phyloP scores from a whole-genome alignment of 1,284 basidiomycete species.

The Boletellus deceptivus region DNA sequence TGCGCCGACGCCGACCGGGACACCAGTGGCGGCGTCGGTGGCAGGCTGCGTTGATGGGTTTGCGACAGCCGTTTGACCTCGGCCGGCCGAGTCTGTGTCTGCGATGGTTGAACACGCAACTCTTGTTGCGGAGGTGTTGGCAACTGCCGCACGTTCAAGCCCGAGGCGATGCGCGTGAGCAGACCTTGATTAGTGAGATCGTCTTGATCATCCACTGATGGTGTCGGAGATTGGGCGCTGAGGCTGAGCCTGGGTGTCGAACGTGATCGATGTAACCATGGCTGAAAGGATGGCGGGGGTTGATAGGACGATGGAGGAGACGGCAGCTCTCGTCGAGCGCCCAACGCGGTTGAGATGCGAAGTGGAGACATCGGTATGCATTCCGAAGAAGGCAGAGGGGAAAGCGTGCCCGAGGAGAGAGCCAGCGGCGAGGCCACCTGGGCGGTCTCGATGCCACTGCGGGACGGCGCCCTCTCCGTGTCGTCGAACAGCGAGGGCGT shows the following conservation, averaged over 20 bases:
- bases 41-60: slow-evolving; percentile 26
- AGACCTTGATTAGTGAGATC: slow-evolving; percentile 13
- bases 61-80: slow-evolving; percentile 23
- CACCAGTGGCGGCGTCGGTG: slow-evolving; percentile 24
- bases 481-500: slow-evolving; percentile 25
- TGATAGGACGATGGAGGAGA: slow-evolving; percentile 34
- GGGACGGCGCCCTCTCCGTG: slow-evolving; percentile 13
- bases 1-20: slow-evolving; percentile 22
- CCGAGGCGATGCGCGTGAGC: slow-evolving; percentile 22
- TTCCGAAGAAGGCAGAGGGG: slow-evolving; percentile 33
- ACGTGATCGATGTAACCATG: slow-evolving; percentile 33
- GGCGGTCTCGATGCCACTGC: slow-evolving; percentile 4
- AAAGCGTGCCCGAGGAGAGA: slow-evolving; percentile 27
- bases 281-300: slow-evolving; percentile 28
- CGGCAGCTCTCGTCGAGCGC: slow-evolving; percentile 28
- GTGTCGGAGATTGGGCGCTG: slow-evolving; percentile 12
- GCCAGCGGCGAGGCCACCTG: slow-evolving; percentile 19
- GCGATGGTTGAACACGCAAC: slow-evolving; percentile 11
- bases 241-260: slow-evolving; percentile 31
- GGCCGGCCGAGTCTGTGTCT: slow-evolving; percentile 6
- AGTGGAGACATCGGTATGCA: slow-evolving; percentile 26
- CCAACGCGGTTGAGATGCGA: slow-evolving; percentile 16
- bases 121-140: slow-evolving; percentile 27
- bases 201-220: slow-evolving; percentile 22
- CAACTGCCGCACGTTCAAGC: slow-evolving; percentile 26